phyloP scores from a whole-genome alignment of 2,329 filamentous ascomycete genomes.

The Fusarium haematococcum region DNA sequence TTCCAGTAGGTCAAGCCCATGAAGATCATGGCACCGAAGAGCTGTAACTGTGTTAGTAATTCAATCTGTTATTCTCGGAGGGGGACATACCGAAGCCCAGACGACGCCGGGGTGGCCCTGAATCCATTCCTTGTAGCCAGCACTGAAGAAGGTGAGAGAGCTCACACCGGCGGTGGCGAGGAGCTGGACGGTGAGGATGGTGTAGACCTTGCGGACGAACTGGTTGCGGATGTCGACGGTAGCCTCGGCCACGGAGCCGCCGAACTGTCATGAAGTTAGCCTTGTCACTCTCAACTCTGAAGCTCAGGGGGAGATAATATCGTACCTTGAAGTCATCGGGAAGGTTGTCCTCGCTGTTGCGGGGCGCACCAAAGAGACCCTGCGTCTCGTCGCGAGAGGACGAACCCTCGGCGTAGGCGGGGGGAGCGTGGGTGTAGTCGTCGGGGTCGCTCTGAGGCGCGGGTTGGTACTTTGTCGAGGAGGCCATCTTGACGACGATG shows the following conservation, averaged over 20 bases:
- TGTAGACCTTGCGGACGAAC: slow-evolving; percentile 97
- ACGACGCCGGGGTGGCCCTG: slow-evolving; percentile 86
- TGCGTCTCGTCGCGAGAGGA: slow-evolving; percentile 64
- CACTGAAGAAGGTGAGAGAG: slow-evolving; percentile 86
- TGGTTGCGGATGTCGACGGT: slow-evolving; percentile 97
- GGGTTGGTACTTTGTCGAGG: slow-evolving; percentile 83
- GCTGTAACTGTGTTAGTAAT: slow-evolving; percentile 52
- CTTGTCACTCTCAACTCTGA: background rate
- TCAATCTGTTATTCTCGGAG: background rate
- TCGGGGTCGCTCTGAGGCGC: slow-evolving; percentile 90
- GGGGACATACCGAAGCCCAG: slow-evolving; percentile 76
- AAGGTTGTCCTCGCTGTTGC: slow-evolving; percentile 88
- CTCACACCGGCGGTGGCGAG: slow-evolving; percentile 85
- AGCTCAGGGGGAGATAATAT: background rate
- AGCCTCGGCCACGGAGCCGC: slow-evolving; percentile 91
- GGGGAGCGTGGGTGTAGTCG: slow-evolving; percentile 83
- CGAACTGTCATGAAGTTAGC: slow-evolving; percentile 70
- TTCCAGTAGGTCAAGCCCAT: slow-evolving; percentile 95
- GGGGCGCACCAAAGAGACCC: slow-evolving; percentile 75
- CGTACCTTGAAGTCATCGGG: slow-evolving; percentile 95
- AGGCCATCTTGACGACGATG: slow-evolving; percentile 66
- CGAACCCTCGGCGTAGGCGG: slow-evolving; percentile 76
- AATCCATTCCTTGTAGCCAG: slow-evolving; percentile 85
- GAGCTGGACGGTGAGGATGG: slow-evolving; percentile 95
- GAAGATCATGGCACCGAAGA: slow-evolving; percentile 85